Evolutionary conservation across 208 protist genomes (phyloP), one percentile per base, ranked within the genome.

Genomic region (Leishmania gerbilli): DNA sequence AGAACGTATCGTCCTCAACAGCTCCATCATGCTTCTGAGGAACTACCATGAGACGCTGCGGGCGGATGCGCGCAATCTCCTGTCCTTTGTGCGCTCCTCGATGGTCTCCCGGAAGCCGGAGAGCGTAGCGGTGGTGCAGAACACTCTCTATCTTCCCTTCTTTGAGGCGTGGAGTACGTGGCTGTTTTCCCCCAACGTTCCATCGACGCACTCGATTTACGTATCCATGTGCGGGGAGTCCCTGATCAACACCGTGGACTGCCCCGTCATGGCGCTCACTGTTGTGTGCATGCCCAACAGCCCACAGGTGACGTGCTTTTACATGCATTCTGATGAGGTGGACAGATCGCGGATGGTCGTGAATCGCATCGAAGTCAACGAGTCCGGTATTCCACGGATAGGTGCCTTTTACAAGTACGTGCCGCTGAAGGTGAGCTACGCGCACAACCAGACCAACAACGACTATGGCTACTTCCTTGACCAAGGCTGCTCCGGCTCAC

Each of bases 1-100:
- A 27, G 91, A 90, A 55, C 67, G 69, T 49, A 76, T 88, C 53
- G 81, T 91, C 21, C 81, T 93, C 34, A 93, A 90, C 81, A 89
- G 84, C 81, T 90, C 88, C 17, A 67, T 86, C 31, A 24, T 78
- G 53, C 47, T 77, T 45, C 79, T 93, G 53, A 64, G 81, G 27
- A 68, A 74, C 11, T 88, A 84, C 9, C 82, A 88, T 31, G 49
- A 68, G 11, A 58, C 47, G 40, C 76, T 93, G 27, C 71, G 77
- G 34, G 45, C 21, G 2, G 84, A 80, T 34, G 60, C 76, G 6
- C 42, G 49, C 4, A 56, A 84, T 27, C 56, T 91, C 21, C 65
- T 85, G 58, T 34, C 64, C 27, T 91, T 91, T 89, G 53, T 85
- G 15, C 49, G 71, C 6, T 56, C 51, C 37, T 45, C 17, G 6